Evolutionary conservation across 768 basidiomycete species (phyloP).

Genomic region (Termitomyces sp.): DNA sequence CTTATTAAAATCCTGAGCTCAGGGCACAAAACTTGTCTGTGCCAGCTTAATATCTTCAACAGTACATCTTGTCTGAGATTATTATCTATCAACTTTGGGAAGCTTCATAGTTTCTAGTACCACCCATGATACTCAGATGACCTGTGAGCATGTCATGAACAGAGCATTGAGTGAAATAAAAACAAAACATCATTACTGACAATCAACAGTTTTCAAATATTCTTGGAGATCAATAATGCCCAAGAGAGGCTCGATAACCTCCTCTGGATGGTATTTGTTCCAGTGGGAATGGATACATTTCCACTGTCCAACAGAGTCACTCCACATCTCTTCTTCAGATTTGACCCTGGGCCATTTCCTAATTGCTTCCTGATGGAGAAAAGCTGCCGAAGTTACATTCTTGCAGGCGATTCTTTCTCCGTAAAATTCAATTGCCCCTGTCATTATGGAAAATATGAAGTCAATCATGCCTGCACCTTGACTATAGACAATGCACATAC

Average conservation of each 20-base stretch:
- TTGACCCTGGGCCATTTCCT: too few species aligned
- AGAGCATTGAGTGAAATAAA: too few species aligned
- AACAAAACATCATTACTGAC: too few species aligned
- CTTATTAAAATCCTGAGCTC: too few species aligned
- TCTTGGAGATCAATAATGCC: neutral
- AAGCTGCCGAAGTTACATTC: neutral
- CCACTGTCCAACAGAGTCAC: neutral
- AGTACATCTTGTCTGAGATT: too few species aligned
- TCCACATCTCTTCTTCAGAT: neutral
- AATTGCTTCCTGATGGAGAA: neutral
- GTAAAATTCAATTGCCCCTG: neutral
- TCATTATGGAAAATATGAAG: neutral
- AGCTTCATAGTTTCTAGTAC: too few species aligned
- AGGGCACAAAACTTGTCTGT: too few species aligned
- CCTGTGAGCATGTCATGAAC: too few species aligned
- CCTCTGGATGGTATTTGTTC: neutral
- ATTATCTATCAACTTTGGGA: too few species aligned
- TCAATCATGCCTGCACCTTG: neutral
- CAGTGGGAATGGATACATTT: neutral
- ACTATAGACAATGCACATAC: neutral
- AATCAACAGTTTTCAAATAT: too few species aligned
- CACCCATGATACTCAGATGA: too few species aligned
- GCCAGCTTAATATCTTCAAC: too few species aligned
- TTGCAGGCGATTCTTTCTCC: neutral
- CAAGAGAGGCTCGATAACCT: neutral